Base-by-base conservation (phyloP, 169 alveolate species). In the Theileria annulata region DNA sequence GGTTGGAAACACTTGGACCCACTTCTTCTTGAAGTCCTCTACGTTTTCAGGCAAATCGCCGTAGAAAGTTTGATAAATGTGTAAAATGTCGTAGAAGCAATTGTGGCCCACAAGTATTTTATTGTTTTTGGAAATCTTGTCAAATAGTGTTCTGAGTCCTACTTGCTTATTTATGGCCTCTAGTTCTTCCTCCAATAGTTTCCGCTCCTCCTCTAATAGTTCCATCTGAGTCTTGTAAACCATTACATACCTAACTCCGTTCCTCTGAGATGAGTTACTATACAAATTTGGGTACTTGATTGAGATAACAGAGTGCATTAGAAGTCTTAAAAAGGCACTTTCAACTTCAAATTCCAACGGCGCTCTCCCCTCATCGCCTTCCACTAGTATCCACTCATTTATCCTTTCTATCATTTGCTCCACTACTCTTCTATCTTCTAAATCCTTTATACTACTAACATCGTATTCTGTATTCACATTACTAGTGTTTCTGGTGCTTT, bases 41-140 rank as follows among this genome's bases (percentile, higher is more conserved):
- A 92, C 93, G 0, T 87, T 62, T 15, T 86, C 90, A 15, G 97
- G 96, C 47, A 94, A 75, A 13, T 91, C 95, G 28, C 92, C 93
- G 80, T 87, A 91, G 75, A 92, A 93, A 30, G 94, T 91, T 56
- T 93, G 96, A 80, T 88, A 92, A 67, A 93, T 75, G 77, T 94
- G 97, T 59, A 93, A 72, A 51, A 94, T 75, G 73, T 94, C 97
- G 74, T 93, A 93, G 77, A 94, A 94, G 66, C 97, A 94, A 86
- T 93, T 92, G 86, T 94, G 97, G 56, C 97, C 97, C 6, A 92
- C 93, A 1, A 94, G 73, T 23, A 93, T 81, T 67, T 91, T 91
- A 33, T 74, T 71, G 66, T 76, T 35, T 71, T 75, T 71, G 23
- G 88, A 63, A 13, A 93, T 82, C 66, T 77, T 94, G 72, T 94